A percentile compares a stretch with the other conserved stretches of the same genome.
These are phyloP conservation scores for Micromonas commoda DNA, from an alignment of 139 green algal genomes.

Conservation along the genomic window DNA sequence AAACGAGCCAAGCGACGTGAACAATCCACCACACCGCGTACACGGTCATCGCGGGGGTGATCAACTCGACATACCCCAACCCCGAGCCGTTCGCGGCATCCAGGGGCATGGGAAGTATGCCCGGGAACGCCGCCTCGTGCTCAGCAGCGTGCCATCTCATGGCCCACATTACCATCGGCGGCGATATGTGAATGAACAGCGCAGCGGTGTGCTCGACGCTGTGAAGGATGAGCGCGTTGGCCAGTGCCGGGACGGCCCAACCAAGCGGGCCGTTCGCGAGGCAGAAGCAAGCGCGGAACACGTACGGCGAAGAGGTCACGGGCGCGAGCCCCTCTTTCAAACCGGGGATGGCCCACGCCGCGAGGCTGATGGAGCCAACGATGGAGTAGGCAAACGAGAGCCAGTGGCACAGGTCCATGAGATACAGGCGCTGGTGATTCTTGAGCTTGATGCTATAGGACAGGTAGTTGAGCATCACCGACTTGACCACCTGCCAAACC, in stretches of 20 bases:
- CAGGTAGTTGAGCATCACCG: neutral
- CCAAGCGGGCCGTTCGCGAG: neutral
- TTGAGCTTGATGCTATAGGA: neutral
- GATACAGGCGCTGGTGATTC: neutral
- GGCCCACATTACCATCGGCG: constrained; percentile 18
- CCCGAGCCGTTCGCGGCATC: no score
- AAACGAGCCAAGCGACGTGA: no score
- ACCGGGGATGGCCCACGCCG: neutral
- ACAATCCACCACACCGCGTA: no score
- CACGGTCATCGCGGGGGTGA: no score
- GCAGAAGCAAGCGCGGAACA: neutral
- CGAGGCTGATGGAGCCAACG: neutral
- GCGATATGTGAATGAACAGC: constrained; percentile 26
- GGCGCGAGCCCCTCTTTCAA: neutral
- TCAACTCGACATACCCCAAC: no score
- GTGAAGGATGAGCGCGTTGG: constrained; percentile 29
- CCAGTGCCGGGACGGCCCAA: neutral
- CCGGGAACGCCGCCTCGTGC: neutral
- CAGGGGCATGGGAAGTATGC: neutral
- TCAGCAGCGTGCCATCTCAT: constrained; percentile 15
- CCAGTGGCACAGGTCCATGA: neutral
- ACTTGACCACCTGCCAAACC: neutral
- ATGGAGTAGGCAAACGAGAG: neutral
- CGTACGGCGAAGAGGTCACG: neutral
- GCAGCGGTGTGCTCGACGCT: constrained; percentile 11